Evolutionary conservation across 176 grass and related monocot genomes (phyloP).

Genomic region (Raddia distichophylla): DNA sequence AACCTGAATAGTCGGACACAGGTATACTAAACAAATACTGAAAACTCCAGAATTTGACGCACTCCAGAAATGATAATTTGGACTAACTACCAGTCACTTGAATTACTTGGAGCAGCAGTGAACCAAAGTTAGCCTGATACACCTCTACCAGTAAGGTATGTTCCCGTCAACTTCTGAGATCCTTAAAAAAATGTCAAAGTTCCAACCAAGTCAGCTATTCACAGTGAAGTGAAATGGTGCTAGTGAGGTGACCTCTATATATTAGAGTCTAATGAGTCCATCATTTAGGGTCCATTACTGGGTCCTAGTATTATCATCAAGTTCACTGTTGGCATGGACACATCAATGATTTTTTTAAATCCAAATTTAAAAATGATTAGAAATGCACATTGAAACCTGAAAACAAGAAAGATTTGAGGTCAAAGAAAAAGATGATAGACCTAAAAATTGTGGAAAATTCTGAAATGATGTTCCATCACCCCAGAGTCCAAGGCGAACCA

Average conservation of each 20-base stretch:
- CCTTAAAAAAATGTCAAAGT: conserved; percentile 13
- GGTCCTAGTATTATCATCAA: not conserved
- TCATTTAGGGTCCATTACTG: conserved; percentile 8
- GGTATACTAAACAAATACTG: not conserved
- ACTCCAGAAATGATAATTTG: conserved; percentile 34
- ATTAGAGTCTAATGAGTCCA: not conserved
- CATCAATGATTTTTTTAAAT: conserved; percentile 1
- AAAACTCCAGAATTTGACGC: not conserved
- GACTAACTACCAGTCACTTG: conserved; percentile 24
- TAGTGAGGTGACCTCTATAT: conserved; percentile 3
- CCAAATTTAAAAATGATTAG: conserved; percentile 12
- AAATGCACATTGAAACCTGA: conserved; percentile 21
- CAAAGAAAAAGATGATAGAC: conserved; percentile 47
- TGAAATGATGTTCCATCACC: conserved; percentile 82
- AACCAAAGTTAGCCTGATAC: conserved; percentile 26
- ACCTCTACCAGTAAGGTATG: conserved; percentile 30
- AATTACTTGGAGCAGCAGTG: conserved; percentile 22
- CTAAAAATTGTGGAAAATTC: conserved; percentile 77
- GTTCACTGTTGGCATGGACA: conserved; percentile 10
- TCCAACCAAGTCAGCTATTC: conserved; percentile 14
- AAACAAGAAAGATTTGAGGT: conserved; percentile 26
- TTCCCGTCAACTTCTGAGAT: conserved; percentile 24
- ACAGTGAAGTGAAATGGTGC: conserved; percentile 17
- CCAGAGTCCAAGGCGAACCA: conserved; percentile 99
- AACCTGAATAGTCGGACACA: not conserved